These are phyloP conservation scores for Acacia melanoxylon DNA, from an alignment of 306 rosid genomes.

Conservation along the genomic window DNA sequence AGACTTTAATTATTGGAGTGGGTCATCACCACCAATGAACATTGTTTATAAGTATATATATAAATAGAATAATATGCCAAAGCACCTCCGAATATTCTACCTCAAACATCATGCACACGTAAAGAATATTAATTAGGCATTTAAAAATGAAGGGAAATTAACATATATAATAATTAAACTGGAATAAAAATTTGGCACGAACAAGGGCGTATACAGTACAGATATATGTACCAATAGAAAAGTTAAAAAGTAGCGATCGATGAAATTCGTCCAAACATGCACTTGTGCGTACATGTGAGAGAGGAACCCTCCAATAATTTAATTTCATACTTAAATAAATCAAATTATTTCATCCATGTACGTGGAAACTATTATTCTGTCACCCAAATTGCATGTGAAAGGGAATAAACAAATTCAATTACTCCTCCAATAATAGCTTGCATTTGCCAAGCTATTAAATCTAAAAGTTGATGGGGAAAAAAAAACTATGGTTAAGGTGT, in stretches of 20 bases:
- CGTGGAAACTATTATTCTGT: background rate
- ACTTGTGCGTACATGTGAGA: conserved; percentile 41
- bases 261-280: conserved; percentile 37
- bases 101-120: too few species aligned
- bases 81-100: background rate
- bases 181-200: background rate
- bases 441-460: background rate
- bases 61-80: background rate
- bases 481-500: too few species aligned
- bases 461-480: too few species aligned
- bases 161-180: background rate
- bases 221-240: background rate
- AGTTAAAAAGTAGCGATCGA: conserved; percentile 26
- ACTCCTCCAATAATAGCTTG: background rate
- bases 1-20: background rate
- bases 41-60: background rate
- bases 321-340: conserved; percentile 25
- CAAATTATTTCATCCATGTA: conserved; percentile 9
- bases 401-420: conserved; percentile 33
- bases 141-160: background rate
- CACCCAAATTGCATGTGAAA: conserved; percentile 51
- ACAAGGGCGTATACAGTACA: background rate
- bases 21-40: background rate
- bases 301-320: conserved; percentile 32
- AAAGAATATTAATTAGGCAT: background rate